Conservation (phyloP, 73 alveolate species). For the Paramecium bursaria region DNA sequence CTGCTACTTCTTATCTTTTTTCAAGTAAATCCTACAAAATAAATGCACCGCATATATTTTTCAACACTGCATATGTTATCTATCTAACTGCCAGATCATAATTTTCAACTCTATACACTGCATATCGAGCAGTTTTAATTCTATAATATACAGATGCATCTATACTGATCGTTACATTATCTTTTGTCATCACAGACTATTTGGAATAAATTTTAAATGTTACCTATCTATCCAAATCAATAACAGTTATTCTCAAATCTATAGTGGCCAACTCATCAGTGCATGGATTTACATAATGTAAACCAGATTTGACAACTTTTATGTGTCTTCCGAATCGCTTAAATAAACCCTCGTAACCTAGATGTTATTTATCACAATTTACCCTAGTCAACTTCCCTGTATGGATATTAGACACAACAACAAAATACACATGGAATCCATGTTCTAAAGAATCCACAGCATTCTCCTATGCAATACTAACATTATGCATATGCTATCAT, state of each 20-base stretch:
- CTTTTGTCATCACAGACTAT: constrained; percentile 66
- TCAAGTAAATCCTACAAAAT: constrained; percentile 60
- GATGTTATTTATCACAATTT: not conserved
- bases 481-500: constrained; percentile 69
- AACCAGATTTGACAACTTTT: constrained; percentile 65
- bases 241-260: constrained; percentile 60
- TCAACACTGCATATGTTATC: constrained; percentile 63
- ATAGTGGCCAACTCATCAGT: constrained; percentile 49
- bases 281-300: constrained; percentile 71
- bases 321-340: constrained; percentile 69
- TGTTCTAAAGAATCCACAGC: constrained; percentile 67
- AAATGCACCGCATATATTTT: constrained; percentile 65
- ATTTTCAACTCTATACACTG: constrained; percentile 70
- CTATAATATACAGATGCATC: constrained; percentile 72
- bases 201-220: not conserved
- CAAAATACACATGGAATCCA: constrained; percentile 72
- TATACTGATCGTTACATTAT: constrained; percentile 66
- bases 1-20: constrained; percentile 67
- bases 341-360: constrained; percentile 61
- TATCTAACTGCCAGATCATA: constrained; percentile 60
- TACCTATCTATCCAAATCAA: constrained; percentile 65
- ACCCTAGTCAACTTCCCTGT: constrained; percentile 61
- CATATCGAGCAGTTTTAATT: constrained; percentile 63
- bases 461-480: constrained; percentile 61
- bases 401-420: constrained; percentile 68